Conservation (phyloP, 176 grass and related monocot genomes). For the Bolboschoenus planiculmis region DNA sequence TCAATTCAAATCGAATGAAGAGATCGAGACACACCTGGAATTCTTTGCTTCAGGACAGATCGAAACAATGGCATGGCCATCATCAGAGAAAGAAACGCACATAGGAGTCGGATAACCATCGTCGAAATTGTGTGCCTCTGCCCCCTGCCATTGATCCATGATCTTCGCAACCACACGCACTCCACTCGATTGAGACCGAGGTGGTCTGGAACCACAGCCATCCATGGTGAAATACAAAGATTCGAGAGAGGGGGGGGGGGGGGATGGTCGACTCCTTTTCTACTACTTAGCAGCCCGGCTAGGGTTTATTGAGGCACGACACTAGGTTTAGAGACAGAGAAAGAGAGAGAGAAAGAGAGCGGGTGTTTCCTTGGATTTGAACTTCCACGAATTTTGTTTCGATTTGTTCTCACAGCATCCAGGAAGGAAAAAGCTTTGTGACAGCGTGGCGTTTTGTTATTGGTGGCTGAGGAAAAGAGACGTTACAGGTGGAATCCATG, state of each 20-base stretch:
- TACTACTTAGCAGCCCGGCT: neutral
- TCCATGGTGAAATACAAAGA: neutral
- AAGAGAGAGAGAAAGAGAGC: neutral
- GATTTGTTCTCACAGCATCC: neutral
- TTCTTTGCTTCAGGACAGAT: neutral
- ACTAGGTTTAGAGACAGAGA: neutral
- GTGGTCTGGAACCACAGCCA: neutral
- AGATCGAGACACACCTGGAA: neutral
- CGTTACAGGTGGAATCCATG: neutral
- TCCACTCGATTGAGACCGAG: neutral
- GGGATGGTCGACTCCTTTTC: neutral
- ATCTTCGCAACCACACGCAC: constrained; percentile 7
- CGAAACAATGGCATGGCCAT: constrained; percentile 8
- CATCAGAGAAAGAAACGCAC: neutral
- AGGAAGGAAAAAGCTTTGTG: neutral
- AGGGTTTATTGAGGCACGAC: neutral
- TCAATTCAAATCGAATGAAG: neutral
- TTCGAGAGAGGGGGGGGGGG: neutral
- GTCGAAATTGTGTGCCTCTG: neutral
- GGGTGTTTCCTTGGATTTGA: neutral
- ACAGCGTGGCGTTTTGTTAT: neutral
- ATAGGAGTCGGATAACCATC: neutral
- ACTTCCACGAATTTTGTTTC: neutral
- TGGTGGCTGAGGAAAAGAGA: neutral
- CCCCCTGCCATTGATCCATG: neutral